A percentile compares a stretch with the other conserved stretches of the same genome.
Conservation (phyloP, 495 filamentous ascomycete genomes). For the Penicillium atrosanguineum region DNA sequence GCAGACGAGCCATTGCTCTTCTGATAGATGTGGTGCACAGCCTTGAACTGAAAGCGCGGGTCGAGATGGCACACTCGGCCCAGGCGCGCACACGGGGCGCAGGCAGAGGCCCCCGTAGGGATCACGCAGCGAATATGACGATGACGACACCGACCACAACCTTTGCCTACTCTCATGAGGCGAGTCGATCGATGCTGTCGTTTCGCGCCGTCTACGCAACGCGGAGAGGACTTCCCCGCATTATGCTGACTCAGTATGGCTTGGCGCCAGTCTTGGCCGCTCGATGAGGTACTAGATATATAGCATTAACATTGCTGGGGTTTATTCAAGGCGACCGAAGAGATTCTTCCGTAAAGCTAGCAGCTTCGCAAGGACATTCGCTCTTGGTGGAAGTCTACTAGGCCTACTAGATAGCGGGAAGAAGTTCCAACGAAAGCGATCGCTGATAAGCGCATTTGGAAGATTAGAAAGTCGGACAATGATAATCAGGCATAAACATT, state of each 20-base stretch:
- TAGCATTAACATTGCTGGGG: no score
- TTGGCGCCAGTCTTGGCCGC: background rate
- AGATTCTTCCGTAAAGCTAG: no score
- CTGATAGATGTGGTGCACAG: constrained; percentile 38
- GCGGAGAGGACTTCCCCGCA: background rate
- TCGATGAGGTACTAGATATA: no score
- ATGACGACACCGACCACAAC: constrained; percentile 41
- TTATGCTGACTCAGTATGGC: background rate
- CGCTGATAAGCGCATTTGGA: no score
- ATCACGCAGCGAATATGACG: constrained; percentile 41
- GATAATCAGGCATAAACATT: background rate
- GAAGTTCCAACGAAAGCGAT: no score
- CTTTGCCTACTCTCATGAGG: constrained; percentile 39
- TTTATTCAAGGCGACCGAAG: no score
- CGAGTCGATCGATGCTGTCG: background rate
- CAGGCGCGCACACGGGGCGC: constrained; percentile 33
- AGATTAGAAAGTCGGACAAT: background rate
- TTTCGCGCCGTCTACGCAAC: background rate
- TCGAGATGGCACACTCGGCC: constrained; percentile 34
- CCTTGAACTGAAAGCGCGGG: constrained; percentile 38
- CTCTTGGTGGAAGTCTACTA: no score
- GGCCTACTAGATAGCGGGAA: no score
- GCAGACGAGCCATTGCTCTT: constrained; percentile 27
- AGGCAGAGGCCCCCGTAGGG: constrained; percentile 27
- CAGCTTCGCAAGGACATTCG: no score